phyloP scores from a whole-genome alignment of 352 stramenopile species.

The Nothophytophthora sp. region DNA sequence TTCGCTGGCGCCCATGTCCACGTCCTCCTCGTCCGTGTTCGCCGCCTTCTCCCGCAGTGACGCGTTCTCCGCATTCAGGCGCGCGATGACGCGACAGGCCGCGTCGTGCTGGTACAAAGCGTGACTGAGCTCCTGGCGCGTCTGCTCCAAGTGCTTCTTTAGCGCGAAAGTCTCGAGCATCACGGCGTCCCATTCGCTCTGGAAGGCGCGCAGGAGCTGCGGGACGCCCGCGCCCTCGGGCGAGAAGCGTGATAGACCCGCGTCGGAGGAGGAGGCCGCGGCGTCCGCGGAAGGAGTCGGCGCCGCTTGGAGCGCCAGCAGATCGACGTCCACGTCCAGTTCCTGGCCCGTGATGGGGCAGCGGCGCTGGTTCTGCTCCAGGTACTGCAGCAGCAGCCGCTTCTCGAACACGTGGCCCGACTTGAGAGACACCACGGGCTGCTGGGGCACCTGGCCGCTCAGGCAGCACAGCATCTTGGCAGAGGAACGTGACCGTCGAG shows the following conservation, averaged over 20 bases:
- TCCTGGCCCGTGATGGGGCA: conserved; percentile 75
- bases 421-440: conserved; percentile 85
- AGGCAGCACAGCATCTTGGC: conserved; percentile 84
- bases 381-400: conserved; percentile 80
- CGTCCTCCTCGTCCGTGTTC: conserved; percentile 35
- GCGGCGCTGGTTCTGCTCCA: conserved; percentile 64
- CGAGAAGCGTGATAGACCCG: too few species aligned
- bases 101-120: conserved; percentile 98
- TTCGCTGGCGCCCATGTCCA: conserved; percentile 39
- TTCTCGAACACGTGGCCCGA: conserved; percentile 90
- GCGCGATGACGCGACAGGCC: conserved; percentile 94
- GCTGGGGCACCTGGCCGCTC: conserved; percentile 76
- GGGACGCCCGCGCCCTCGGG: conserved; percentile 59
- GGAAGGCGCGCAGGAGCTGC: conserved; percentile 75
- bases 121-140: conserved; percentile 93
- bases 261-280: conserved; percentile 5
- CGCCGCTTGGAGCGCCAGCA: conserved; percentile 59
- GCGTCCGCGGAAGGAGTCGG: conserved; percentile 11
- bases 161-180: conserved; percentile 96
- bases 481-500: too few species aligned
- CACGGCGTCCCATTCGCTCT: conserved; percentile 94
- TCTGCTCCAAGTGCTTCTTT: conserved; percentile 94
- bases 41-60: conserved; percentile 42
- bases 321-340: conserved; percentile 59
- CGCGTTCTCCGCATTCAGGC: conserved; percentile 84